phyloP scores from a whole-genome alignment of 2,329 filamentous ascomycete genomes.

The Lecanicillium sp. region DNA sequence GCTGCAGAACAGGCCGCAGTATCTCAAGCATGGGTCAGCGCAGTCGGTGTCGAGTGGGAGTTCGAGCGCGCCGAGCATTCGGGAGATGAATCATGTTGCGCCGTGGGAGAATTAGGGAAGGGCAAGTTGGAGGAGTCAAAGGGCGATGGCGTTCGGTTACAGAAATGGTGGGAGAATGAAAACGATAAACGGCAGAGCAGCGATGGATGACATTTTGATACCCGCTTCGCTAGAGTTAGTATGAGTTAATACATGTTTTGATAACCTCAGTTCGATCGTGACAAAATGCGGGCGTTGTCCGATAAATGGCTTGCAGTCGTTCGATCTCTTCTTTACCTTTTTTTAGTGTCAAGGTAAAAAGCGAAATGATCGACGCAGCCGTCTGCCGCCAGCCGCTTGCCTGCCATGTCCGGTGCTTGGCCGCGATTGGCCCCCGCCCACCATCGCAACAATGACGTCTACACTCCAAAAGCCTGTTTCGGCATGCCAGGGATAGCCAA shows the following conservation, averaged over 20 bases:
- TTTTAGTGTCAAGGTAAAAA: no score
- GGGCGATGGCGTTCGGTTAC: no score
- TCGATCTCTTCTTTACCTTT: no score
- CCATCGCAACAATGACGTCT: conserved; percentile 8
- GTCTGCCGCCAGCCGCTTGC: neutral
- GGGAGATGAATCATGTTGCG: conserved; percentile 25
- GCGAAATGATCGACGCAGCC: no score
- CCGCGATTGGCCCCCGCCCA: neutral
- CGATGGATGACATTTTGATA: neutral
- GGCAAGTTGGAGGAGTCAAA: no score
- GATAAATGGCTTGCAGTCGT: no score
- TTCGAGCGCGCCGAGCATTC: conserved; percentile 25
- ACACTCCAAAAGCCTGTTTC: conserved; percentile 6
- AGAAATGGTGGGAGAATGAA: no score
- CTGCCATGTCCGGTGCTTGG: neutral
- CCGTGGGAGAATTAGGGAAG: conserved; percentile 25
- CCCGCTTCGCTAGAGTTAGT: neutral
- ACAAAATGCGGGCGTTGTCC: no score
- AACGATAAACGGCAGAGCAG: no score
- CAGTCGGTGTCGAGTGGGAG: conserved; percentile 32
- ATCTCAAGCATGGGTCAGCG: conserved; percentile 23
- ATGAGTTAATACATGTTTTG: neutral
- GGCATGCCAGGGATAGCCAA: neutral
- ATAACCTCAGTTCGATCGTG: no score
- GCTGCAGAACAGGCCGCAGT: conserved; percentile 22